Evolutionary conservation across 208 protist species (phyloP), one percentile per base, ranked within the genome.

Genomic region (Crithidia expoeki): DNA sequence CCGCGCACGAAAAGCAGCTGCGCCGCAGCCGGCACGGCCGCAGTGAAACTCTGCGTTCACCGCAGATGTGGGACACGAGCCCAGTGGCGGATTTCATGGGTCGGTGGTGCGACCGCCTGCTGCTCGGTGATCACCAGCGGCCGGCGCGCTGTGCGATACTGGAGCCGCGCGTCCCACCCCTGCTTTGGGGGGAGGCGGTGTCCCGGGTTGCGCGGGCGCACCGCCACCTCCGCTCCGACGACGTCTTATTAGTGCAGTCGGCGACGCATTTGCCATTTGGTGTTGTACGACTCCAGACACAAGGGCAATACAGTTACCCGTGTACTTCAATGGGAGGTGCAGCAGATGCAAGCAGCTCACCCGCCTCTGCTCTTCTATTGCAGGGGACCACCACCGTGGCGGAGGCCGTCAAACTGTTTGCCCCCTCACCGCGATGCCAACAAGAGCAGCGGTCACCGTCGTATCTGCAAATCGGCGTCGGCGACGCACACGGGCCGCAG

Each of bases 81-180:
- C 75, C 62, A 11, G 83, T 90, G 36, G 55, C 64, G 9, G 86
- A 96, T 66, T 93, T 79, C 50, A 82, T 84, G 78, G 91, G 91
- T 12, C 16, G 84, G 21, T 96, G 91, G 91, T 94, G 88, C 69
- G 91, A 96, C 72, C 80, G 91, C 16, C 74, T 96, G 34, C 70
- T 96, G 12, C 72, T 96, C 21, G 91, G 91, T 2, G 83, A 86
- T 28, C 74, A 79, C 21, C 72, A 61, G 49, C 53, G 74, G 16
- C 90, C 88, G 7, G 60, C 40, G 16, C 84, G 91, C 2, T 80
- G 58, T 23, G 91, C 91, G n/a, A 38, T 96, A 34, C 77, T 96
- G 11, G 76, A 80, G 46, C 88, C 91, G 34, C 77, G 66, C 30
- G 87, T 88, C 16, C 84, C 90, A 4, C 49, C 34, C 4, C 28